Conservation (phyloP, 768 basidiomycete species). For the Chalciporus sphaerocephalus region DNA sequence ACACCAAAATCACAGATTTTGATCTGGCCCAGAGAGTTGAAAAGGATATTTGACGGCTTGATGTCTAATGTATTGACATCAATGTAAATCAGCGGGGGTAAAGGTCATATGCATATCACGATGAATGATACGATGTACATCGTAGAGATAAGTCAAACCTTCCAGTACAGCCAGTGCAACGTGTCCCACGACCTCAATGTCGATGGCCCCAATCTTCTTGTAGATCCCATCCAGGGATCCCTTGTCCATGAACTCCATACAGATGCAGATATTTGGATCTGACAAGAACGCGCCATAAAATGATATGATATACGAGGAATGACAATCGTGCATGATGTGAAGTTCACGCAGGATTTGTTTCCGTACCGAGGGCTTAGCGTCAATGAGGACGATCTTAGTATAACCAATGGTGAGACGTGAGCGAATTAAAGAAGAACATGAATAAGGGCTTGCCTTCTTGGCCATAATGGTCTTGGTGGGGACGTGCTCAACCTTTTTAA, state of each 20-base stretch:
- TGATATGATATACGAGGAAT: conserved; percentile 89
- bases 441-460: conserved; percentile 72
- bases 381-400: conserved; percentile 85
- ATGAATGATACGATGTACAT: conserved; percentile 96
- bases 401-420: neutral
- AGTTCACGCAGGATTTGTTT: conserved; percentile 98
- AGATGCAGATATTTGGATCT: conserved; percentile 98
- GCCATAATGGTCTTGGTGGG: conserved; percentile 95
- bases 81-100: conserved; percentile 4
- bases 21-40: conserved; percentile 91
- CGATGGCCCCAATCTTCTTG: conserved; percentile 91
- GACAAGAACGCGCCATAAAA: conserved; percentile 96
- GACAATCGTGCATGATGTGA: conserved; percentile 98
- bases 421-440: neutral
- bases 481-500: conserved; percentile 90
- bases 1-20: conserved; percentile 99
- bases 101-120: conserved; percentile 61
- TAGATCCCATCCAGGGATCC: conserved; percentile 93
- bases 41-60: conserved; percentile 97
- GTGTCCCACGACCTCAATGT: conserved; percentile 87
- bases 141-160: conserved; percentile 95
- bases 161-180: conserved; percentile 94
- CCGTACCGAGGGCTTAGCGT: conserved; percentile 91
- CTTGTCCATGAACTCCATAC: conserved; percentile 97
- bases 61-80: conserved; percentile 60